Evolutionary conservation across 2,329 filamentous ascomycete genomes (phyloP), one percentile per base, ranked within the genome.

Genomic region (Xylariaceae sp.): DNA sequence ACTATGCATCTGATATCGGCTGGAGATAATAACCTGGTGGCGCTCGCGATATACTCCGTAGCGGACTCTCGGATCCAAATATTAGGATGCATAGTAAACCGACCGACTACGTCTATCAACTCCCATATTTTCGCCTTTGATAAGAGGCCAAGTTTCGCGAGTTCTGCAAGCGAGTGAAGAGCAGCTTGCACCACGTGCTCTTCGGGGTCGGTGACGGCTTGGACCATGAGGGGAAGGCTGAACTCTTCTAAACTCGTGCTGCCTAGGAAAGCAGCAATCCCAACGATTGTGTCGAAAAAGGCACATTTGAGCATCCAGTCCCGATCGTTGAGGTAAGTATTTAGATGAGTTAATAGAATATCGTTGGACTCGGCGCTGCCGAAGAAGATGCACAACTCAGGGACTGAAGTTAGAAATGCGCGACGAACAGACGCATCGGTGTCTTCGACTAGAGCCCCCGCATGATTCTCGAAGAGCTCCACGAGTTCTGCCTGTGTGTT

Each of bases 231-330:
- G 0, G 95, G 94, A 30, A 99, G 74, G 60, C 97, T 95, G 64
- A 96, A 99, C 62, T 95, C 91, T 70, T 99, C 94, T 34, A 99
- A 74, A 62, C 87, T 95, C 35, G 86, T 88, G 56, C 88, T 91
- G 31, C 94, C 94, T 35, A 97, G 82, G 63, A 96, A 96, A 1
- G 89, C 84, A 3, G 91, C 89, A 60, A 99, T 91, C 3, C 91
- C 92, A 12, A 97, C 89, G 30, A 97, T 90, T 0, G 91, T 89
- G 66, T 96, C 91, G 65, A 99, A 96, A 68, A 97, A 97, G 2
- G 92, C 91, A 65, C 91, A 96, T 70, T 96, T 96, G 34, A 99
- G 75, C 69, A 90, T 90, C 94, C 94, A 99, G 68, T 99, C 91
- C 42, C 87, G 84, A 65, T 97, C 94, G 62, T 99, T 99, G 6